Evolutionary conservation across 345 rosid genomes (phyloP).

Genomic region (Toxicodendron radicans): DNA sequence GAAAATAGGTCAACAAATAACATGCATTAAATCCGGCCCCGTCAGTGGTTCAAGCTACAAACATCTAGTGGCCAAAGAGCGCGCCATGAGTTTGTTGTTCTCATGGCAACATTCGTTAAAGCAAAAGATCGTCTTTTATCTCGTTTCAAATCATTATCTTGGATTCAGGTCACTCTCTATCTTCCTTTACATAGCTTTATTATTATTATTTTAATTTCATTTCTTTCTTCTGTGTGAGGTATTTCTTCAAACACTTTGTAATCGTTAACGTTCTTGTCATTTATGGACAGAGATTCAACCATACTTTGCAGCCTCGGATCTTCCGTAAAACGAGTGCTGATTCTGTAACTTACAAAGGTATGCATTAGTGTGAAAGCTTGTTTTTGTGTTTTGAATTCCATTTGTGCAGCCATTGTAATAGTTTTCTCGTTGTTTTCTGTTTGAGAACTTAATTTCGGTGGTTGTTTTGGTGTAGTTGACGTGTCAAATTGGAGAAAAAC

Average conservation of each 20-base stretch:
- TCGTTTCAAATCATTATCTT: constrained; percentile 42
- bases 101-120: constrained; percentile 44
- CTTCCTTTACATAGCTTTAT: neutral
- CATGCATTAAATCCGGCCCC: neutral
- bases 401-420: too few relatives aligned
- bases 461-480: constrained; percentile 36
- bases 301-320: constrained; percentile 25
- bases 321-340: constrained; percentile 23
- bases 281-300: constrained; percentile 41
- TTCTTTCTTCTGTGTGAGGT: constrained; percentile 17
- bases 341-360: constrained; percentile 29
- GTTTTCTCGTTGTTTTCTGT: neutral
- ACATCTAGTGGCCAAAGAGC: neutral
- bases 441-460: constrained; percentile 6
- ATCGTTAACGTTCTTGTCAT: neutral
- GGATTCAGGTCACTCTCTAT: constrained; percentile 41
- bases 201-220: too few relatives aligned
- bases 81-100: constrained; percentile 35
- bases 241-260: constrained; percentile 43
- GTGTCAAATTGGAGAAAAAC: constrained; percentile 63
- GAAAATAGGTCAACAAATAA: too few relatives aligned
- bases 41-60: neutral
- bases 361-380: neutral
- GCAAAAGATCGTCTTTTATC: constrained; percentile 29
- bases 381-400: neutral